Conservation (phyloP, 768 basidiomycete species). For the Glaciozyma antarctica region DNA sequence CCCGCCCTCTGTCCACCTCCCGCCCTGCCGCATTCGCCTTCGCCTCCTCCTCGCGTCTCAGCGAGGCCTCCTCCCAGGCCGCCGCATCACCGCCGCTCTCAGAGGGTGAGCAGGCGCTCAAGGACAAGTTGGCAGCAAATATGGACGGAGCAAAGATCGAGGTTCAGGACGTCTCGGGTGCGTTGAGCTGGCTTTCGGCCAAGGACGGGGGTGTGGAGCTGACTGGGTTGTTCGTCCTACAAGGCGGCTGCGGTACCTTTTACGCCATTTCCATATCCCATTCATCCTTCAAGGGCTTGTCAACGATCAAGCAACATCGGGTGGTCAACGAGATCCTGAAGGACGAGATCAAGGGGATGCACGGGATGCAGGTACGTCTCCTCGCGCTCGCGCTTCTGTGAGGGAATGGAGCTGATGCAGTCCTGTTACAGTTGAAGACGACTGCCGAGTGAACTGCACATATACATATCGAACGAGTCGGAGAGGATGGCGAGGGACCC, state of each 20-base stretch:
- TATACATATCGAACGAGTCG: too few relatives aligned
- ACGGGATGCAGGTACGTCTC: constrained; percentile 74
- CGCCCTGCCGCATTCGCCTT: background rate
- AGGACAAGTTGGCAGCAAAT: constrained; percentile 58
- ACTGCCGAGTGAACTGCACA: background rate
- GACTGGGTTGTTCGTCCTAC: background rate
- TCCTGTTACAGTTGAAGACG: background rate
- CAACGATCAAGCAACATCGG: constrained; percentile 85
- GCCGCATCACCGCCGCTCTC: constrained; percentile 1
- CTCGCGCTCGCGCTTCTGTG: too few relatives aligned
- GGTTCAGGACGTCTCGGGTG: constrained; percentile 93
- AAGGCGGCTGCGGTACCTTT: constrained; percentile 95
- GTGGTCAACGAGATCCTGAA: constrained; percentile 78
- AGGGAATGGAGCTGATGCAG: background rate
- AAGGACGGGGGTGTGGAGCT: background rate
- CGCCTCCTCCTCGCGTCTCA: background rate
- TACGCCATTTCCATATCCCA: constrained; percentile 86
- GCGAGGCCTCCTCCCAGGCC: background rate
- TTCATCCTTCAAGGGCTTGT: constrained; percentile 69
- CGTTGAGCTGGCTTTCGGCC: constrained; percentile 30
- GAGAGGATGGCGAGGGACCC: too few relatives aligned
- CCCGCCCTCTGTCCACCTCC: background rate
- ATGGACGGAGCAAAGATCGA: constrained; percentile 72
- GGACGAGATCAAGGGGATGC: constrained; percentile 79
- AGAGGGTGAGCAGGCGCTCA: constrained; percentile 59